Evolutionary conservation across 176 grass and related monocot species (phyloP).

Genomic region (Typha latifolia): DNA sequence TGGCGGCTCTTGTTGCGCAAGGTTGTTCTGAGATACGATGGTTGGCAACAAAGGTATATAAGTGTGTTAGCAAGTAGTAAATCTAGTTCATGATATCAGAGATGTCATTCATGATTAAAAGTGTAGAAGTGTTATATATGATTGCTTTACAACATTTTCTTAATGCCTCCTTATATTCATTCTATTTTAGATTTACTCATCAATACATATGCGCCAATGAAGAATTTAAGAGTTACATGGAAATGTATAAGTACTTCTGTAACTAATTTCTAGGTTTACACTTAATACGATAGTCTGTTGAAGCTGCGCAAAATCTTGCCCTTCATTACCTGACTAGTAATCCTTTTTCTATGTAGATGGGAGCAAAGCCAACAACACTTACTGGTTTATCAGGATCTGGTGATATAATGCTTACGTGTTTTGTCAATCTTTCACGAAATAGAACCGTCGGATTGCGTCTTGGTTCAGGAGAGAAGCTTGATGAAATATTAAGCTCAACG

Average conservation of each 20-base stretch:
- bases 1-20: slow-evolving; percentile 92
- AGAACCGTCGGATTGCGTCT: slow-evolving; percentile 83
- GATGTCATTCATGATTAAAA: too few relatives aligned
- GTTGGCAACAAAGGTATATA: slow-evolving; percentile 77
- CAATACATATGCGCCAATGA: too few relatives aligned
- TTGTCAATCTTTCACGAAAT: slow-evolving; percentile 89
- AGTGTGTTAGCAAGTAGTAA: neutral
- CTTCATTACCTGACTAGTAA: neutral
- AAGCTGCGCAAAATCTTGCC: neutral
- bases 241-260: too few relatives aligned
- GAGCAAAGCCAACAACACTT: slow-evolving; percentile 83
- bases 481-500: slow-evolving; percentile 74
- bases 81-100: neutral
- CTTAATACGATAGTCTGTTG: too few relatives aligned
- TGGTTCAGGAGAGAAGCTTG: slow-evolving; percentile 81
- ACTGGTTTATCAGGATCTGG: slow-evolving; percentile 91
- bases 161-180: too few relatives aligned
- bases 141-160: too few relatives aligned
- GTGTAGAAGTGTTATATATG: too few relatives aligned
- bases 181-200: too few relatives aligned
- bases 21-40: slow-evolving; percentile 96
- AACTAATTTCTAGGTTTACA: too few relatives aligned
- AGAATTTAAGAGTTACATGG: too few relatives aligned
- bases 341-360: slow-evolving; percentile 49
- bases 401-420: slow-evolving; percentile 98